phyloP scores from a whole-genome alignment of 2,329 filamentous ascomycete genomes.

The Colletotrichum camelliae region DNA sequence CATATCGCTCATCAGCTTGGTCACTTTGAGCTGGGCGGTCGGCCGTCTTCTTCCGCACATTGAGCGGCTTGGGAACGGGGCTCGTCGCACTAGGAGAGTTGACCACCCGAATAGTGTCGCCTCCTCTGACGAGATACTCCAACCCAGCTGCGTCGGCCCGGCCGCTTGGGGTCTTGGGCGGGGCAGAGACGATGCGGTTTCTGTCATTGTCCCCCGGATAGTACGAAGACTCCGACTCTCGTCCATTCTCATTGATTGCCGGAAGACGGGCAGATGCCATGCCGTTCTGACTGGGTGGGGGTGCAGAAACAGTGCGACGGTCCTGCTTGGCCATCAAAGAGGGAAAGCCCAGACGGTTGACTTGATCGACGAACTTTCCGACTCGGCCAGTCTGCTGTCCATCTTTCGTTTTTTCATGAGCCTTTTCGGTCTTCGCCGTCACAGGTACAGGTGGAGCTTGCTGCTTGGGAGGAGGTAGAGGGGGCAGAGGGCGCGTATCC shows the following conservation, averaged over 20 bases:
- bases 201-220: slow-evolving; percentile 32
- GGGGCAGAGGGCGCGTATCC: slow-evolving; percentile 57
- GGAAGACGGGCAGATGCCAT: slow-evolving; percentile 47
- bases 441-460: neutral
- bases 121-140: slow-evolving; percentile 50
- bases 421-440: neutral
- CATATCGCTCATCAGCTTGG: slow-evolving; percentile 26
- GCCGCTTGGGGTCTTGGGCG: slow-evolving; percentile 33
- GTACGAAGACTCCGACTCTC: slow-evolving; percentile 17
- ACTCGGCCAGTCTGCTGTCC: slow-evolving; percentile 14
- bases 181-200: slow-evolving; percentile 52
- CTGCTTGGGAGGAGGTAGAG: slow-evolving; percentile 41
- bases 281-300: slow-evolving; percentile 47
- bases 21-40: neutral
- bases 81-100: slow-evolving; percentile 48
- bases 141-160: slow-evolving; percentile 40
- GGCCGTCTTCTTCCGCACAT: slow-evolving; percentile 44
- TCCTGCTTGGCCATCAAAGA: slow-evolving; percentile 41
- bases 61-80: slow-evolving; percentile 43
- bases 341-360: slow-evolving; percentile 32
- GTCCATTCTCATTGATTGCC: slow-evolving; percentile 52
- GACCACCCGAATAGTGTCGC: slow-evolving; percentile 62
- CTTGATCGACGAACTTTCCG: slow-evolving; percentile 20
- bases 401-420: neutral
- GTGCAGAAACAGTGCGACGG: slow-evolving; percentile 57